Evolutionary conservation across 2,329 filamentous ascomycete genomes (phyloP).

Genomic region (Cladosporium sp.): DNA sequence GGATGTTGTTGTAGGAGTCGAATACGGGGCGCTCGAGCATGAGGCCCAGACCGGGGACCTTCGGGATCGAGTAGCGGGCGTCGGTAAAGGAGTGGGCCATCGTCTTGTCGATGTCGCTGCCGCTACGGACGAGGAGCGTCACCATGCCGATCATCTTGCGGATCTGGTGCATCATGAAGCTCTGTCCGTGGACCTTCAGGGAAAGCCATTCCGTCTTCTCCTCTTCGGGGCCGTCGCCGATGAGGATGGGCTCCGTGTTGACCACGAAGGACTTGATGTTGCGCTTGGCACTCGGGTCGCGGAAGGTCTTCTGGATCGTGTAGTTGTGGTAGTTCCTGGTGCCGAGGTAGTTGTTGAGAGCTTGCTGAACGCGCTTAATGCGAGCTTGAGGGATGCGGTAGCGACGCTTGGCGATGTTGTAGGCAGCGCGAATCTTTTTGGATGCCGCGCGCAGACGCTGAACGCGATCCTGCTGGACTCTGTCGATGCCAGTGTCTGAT

Average conservation of each 20-base stretch:
- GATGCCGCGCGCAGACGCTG: conserved; percentile 37
- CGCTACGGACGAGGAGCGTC: conserved; percentile 75
- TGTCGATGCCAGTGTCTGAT: conserved; percentile 1
- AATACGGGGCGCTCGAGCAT: conserved; percentile 89
- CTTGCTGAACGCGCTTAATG: conserved; percentile 66
- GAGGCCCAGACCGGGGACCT: conserved; percentile 82
- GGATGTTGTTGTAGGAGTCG: conserved; percentile 74
- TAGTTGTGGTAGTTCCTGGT: conserved; percentile 97
- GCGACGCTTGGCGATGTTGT: conserved; percentile 71
- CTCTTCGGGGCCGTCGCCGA: conserved; percentile 27
- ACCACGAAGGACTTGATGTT: conserved; percentile 89
- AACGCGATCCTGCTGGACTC: conserved; percentile 20
- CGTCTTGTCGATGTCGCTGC: conserved; percentile 58
- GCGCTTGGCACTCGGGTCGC: conserved; percentile 78
- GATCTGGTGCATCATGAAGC: conserved; percentile 99
- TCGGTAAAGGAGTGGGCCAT: conserved; percentile 70
- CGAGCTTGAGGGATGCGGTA: conserved; percentile 74
- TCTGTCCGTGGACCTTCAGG: conserved; percentile 92
- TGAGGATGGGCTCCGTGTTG: conserved; percentile 54
- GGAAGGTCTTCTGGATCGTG: conserved; percentile 78
- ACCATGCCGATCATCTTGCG: conserved; percentile 98
- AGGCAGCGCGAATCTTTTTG: conserved; percentile 65
- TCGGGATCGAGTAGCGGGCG: conserved; percentile 75
- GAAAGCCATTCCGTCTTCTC: conserved; percentile 86
- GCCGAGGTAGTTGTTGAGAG: conserved; percentile 69